phyloP scores from a whole-genome alignment of 805 yeast species.

The Candida sanyiensis region DNA sequence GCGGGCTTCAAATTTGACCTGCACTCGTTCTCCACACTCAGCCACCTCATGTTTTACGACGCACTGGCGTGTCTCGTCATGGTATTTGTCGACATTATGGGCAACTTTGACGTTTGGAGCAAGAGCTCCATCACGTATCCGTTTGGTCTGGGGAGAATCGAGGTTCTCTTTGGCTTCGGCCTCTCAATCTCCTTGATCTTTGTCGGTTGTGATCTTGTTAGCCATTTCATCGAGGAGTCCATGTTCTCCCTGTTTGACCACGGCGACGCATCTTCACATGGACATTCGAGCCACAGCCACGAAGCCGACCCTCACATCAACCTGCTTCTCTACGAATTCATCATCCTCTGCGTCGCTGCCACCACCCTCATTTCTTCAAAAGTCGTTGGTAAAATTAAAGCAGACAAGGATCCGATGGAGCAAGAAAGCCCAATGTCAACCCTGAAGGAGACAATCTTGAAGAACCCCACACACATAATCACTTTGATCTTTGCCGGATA shows the following conservation, averaged over 20 bases:
- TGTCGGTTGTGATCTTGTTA: slow-evolving; percentile 84
- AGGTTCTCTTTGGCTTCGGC: slow-evolving; percentile 84
- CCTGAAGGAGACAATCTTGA: slow-evolving; percentile 19
- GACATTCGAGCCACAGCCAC: slow-evolving; percentile 24
- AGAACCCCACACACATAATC: slow-evolving; percentile 33
- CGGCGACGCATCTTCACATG: slow-evolving; percentile 6
- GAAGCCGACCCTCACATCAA: slow-evolving; percentile 24
- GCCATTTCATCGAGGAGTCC: slow-evolving; percentile 80
- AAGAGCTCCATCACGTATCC: slow-evolving; percentile 78
- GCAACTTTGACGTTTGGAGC: slow-evolving; percentile 92
- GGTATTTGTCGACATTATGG: slow-evolving; percentile 69
- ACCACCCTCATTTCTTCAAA: slow-evolving; percentile 33
- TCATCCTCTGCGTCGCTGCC: slow-evolving; percentile 22
- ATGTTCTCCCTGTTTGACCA: slow-evolving; percentile 35
- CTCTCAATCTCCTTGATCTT: slow-evolving; percentile 77
- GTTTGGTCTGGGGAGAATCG: slow-evolving; percentile 88
- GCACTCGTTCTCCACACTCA: slow-evolving; percentile 63
- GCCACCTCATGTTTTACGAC: slow-evolving; percentile 86
- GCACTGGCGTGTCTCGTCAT: slow-evolving; percentile 68
- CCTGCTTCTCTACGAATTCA: slow-evolving; percentile 26
- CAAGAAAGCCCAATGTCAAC: too few relatives aligned
- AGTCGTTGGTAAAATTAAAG: too few relatives aligned
- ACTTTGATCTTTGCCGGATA: slow-evolving; percentile 39
- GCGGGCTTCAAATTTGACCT: slow-evolving; percentile 54
- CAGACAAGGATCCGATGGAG: too few relatives aligned